These are phyloP conservation scores for Wickerhamomyces mucosus DNA, from an alignment of 805 yeast genomes.

Conservation along the genomic window DNA sequence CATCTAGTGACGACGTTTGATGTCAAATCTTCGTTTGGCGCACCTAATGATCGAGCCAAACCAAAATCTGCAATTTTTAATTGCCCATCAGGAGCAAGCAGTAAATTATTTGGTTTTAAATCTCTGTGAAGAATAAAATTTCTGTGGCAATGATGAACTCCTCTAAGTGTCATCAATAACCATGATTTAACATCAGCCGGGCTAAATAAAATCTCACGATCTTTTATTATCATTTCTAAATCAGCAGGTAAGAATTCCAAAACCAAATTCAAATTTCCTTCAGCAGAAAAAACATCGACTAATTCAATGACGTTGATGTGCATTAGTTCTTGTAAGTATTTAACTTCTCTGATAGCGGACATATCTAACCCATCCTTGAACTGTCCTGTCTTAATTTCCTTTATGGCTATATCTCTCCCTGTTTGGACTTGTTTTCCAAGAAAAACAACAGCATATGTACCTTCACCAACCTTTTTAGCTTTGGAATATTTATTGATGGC, in stretches of 20 bases:
- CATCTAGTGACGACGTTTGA: slow-evolving; percentile 96
- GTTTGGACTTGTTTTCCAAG: slow-evolving; percentile 59
- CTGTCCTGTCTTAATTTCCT: slow-evolving; percentile 89
- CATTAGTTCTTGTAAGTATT: slow-evolving; percentile 72
- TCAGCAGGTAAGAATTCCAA: slow-evolving; percentile 90
- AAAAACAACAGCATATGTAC: slow-evolving; percentile 96
- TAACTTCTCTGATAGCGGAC: slow-evolving; percentile 94
- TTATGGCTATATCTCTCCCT: slow-evolving; percentile 69
- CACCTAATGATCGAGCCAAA: slow-evolving; percentile 75
- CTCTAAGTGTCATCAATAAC: slow-evolving; percentile 90
- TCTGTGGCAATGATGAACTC: slow-evolving; percentile 92
- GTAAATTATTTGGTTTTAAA: slow-evolving; percentile 83
- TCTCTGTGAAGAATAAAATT: slow-evolving; percentile 87
- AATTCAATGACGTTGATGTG: slow-evolving; percentile 80
- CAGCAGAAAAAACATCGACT: slow-evolving; percentile 73
- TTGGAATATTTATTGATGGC: background rate
- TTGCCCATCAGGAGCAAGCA: slow-evolving; percentile 80
- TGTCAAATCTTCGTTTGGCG: slow-evolving; percentile 69
- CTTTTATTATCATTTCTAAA: slow-evolving; percentile 81
- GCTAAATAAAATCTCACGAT: slow-evolving; percentile 62
- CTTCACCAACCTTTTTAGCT: slow-evolving; percentile 94
- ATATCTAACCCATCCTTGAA: slow-evolving; percentile 96
- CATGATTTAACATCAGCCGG: slow-evolving; percentile 88
- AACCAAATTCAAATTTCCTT: slow-evolving; percentile 67
- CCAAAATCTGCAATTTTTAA: slow-evolving; percentile 97